Conservation (phyloP, 805 yeast genomes). For the Nakazawaea peltata region DNA sequence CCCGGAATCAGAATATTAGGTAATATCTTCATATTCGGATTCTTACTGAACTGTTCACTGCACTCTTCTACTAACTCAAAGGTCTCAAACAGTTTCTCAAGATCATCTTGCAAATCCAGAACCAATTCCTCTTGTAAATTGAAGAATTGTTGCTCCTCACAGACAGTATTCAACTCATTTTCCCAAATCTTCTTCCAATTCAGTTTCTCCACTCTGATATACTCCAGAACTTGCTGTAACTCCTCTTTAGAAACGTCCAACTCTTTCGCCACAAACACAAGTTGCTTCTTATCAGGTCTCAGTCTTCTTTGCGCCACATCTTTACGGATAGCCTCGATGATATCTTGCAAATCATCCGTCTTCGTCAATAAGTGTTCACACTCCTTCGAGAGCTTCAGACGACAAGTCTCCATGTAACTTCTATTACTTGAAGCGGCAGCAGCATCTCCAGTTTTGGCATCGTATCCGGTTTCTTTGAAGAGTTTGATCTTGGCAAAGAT, state of each 20-base stretch:
- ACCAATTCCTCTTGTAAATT: conserved; percentile 84
- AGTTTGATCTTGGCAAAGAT: conserved; percentile 38
- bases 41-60: conserved; percentile 67
- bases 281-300: conserved; percentile 66
- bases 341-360: conserved; percentile 88
- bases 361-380: conserved; percentile 67
- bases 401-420: conserved; percentile 70
- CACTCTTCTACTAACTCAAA: conserved; percentile 75
- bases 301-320: conserved; percentile 92
- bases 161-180: conserved; percentile 76
- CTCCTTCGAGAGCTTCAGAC: conserved; percentile 62
- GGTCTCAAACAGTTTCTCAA: conserved; percentile 74
- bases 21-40: conserved; percentile 32
- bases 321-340: conserved; percentile 79
- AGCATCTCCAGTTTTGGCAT: conserved; percentile 30
- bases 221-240: conserved; percentile 47
- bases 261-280: conserved; percentile 59
- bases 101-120: conserved; percentile 71
- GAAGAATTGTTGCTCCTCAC: conserved; percentile 91
- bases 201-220: conserved; percentile 63
- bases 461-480: conserved; percentile 42
- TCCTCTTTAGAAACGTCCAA: conserved; percentile 46
- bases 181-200: conserved; percentile 93
- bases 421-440: conserved; percentile 27
- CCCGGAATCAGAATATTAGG: conserved; percentile 30